Percentiles rank a stretch among this genome's conserved stretches.
These are phyloP conservation scores for Gloeostereum incarnatum DNA, from an alignment of 768 basidiomycete genomes.

Conservation along the genomic window DNA sequence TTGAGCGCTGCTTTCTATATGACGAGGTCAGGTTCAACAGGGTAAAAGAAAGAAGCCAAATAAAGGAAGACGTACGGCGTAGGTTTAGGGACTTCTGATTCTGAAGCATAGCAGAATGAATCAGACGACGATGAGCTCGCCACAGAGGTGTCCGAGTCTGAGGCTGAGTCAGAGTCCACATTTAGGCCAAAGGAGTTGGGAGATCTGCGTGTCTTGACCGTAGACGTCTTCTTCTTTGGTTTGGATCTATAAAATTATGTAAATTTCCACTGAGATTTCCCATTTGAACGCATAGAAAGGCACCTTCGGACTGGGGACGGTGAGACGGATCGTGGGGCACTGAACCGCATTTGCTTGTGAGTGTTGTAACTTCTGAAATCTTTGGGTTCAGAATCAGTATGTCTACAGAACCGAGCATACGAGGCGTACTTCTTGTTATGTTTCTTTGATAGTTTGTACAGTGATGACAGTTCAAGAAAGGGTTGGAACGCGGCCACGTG, in stretches of 20 bases:
- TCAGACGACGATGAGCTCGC: conserved; percentile 22
- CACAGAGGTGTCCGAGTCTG: conserved; percentile 17
- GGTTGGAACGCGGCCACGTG: no score
- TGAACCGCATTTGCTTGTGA: conserved; percentile 37
- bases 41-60: not conserved
- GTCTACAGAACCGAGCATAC: no score
- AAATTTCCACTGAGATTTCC: conserved; percentile 6
- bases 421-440: no score
- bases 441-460: no score
- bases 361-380: no score
- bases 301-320: conserved; percentile 38
- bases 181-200: conserved; percentile 45
- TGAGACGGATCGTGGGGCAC: conserved; percentile 41
- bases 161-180: conserved; percentile 25
- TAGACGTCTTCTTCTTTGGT: conserved; percentile 1
- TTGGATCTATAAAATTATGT: not conserved
- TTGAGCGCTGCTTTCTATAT: conserved; percentile 11
- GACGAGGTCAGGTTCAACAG: conserved; percentile 1
- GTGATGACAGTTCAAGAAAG: no score
- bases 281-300: conserved; percentile 5
- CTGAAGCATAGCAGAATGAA: conserved; percentile 33
- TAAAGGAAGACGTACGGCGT: conserved; percentile 22
- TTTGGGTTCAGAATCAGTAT: no score
- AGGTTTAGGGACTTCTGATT: conserved; percentile 25
- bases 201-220: conserved; percentile 19